Evolutionary conservation across 1,139 yeast genomes (phyloP).

Genomic region (Scheffersomyces stambukii): DNA sequence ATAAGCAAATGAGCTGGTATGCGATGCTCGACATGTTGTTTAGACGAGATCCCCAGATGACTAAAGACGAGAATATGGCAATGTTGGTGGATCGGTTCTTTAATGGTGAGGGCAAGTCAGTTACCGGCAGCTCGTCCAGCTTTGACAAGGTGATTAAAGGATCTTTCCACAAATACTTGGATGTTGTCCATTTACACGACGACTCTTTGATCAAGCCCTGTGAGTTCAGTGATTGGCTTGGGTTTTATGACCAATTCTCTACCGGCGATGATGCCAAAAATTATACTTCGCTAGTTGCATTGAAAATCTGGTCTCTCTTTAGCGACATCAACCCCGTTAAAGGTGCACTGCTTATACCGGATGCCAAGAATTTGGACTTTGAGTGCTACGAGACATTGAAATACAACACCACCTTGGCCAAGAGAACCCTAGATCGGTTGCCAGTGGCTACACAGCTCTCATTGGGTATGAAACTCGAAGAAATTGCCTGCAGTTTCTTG

Average conservation of each 20-base stretch:
- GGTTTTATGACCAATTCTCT: constrained; percentile 53
- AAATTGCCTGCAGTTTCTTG: constrained; percentile 28
- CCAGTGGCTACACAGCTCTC: constrained; percentile 26
- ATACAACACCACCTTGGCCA: constrained; percentile 25
- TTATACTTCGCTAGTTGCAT: constrained; percentile 54
- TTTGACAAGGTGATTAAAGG: constrained; percentile 68
- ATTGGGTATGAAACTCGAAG: constrained; percentile 27
- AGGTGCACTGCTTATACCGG: constrained; percentile 27
- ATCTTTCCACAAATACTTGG: constrained; percentile 63
- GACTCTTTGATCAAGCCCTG: constrained; percentile 60
- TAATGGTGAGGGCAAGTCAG: constrained; percentile 37
- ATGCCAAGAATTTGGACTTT: constrained; percentile 42
- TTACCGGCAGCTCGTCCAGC: constrained; percentile 41
- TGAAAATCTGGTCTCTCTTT: constrained; percentile 64
- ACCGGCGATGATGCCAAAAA: constrained; percentile 38
- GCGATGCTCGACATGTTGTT: constrained; percentile 52
- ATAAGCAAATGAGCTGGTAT: constrained; percentile 59
- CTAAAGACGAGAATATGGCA: constrained; percentile 46
- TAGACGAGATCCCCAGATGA: constrained; percentile 42
- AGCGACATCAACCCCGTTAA: constrained; percentile 51
- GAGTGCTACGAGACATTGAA: constrained; percentile 32
- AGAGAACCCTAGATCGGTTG: constrained; percentile 20
- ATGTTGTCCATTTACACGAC: constrained; percentile 55
- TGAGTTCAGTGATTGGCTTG: constrained; percentile 72
- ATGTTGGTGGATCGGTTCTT: constrained; percentile 31